phyloP scores from a whole-genome alignment of 2,329 filamentous ascomycete genomes.

The Nigrograna mackinnonii region DNA sequence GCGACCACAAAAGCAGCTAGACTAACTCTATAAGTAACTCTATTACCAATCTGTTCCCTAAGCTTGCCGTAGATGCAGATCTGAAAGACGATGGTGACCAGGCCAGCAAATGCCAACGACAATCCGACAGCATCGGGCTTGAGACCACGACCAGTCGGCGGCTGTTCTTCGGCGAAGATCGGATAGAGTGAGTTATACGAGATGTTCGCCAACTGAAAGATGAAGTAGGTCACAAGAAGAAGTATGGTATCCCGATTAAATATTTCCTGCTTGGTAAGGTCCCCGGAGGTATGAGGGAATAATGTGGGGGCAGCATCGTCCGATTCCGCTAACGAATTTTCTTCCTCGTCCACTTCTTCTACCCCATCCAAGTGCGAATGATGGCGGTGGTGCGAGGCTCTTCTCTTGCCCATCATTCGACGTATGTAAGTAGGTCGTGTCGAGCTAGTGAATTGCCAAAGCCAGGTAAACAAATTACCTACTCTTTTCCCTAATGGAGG shows the following conservation, averaged over 20 bases:
- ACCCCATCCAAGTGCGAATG: slow-evolving; percentile 33
- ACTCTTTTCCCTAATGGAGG: slow-evolving; percentile 64
- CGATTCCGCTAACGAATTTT: slow-evolving; percentile 39
- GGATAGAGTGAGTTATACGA: slow-evolving; percentile 95
- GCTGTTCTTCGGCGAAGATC: slow-evolving; percentile 78
- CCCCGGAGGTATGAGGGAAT: slow-evolving; percentile 45
- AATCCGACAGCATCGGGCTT: slow-evolving; percentile 81
- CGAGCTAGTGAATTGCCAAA: slow-evolving; percentile 70
- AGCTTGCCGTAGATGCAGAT: slow-evolving; percentile 80
- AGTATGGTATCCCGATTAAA: slow-evolving; percentile 81
- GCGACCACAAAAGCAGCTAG: slow-evolving; percentile 79
- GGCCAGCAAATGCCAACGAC: slow-evolving; percentile 80
- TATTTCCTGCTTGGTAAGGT: slow-evolving; percentile 61
- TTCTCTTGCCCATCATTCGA: slow-evolving; percentile 31
- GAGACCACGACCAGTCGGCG: slow-evolving; percentile 77
- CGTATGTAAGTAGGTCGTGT: slow-evolving; percentile 63
- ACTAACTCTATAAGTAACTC: slow-evolving; percentile 78
- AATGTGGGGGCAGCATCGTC: slow-evolving; percentile 39
- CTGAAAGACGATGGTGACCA: slow-evolving; percentile 88
- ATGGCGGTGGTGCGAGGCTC: slow-evolving; percentile 25
- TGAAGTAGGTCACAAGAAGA: slow-evolving; percentile 81
- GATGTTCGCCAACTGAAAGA: slow-evolving; percentile 93
- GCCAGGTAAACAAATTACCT: slow-evolving; percentile 64
- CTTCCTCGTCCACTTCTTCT: slow-evolving; percentile 43
- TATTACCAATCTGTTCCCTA: slow-evolving; percentile 79